Evolutionary conservation across 495 filamentous ascomycete genomes (phyloP).

Genomic region (Xanthoparmelia taractica): DNA sequence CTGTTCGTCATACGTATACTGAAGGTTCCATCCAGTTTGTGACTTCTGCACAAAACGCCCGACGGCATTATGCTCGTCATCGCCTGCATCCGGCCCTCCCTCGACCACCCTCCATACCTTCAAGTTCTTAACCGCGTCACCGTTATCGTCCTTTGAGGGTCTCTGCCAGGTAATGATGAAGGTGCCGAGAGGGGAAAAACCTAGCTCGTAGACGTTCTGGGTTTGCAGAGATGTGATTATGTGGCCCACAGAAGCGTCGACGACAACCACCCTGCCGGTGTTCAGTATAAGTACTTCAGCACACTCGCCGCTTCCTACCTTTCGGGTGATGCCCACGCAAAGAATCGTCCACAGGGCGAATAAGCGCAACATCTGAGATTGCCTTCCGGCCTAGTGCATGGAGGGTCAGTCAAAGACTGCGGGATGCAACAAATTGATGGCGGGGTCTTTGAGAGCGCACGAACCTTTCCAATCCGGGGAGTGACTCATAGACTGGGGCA

Average conservation of each 20-base stretch:
- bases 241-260: conserved; percentile 74
- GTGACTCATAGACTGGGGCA: conserved; percentile 73
- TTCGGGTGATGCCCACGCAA: conserved; percentile 87
- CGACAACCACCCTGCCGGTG: conserved; percentile 59
- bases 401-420: conserved; percentile 25
- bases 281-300: conserved; percentile 7
- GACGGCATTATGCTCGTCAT: conserved; percentile 59
- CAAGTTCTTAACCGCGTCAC: conserved; percentile 87
- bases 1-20: conserved; percentile 87
- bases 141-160: conserved; percentile 81
- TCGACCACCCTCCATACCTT: conserved; percentile 86
- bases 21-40: conserved; percentile 93
- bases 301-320: conserved; percentile 41
- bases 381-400: conserved; percentile 66
- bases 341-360: conserved; percentile 89
- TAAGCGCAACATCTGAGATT: conserved; percentile 90
- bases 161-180: conserved; percentile 97
- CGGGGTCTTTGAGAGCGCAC: conserved; percentile 11
- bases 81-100: conserved; percentile 24
- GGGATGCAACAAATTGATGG: not conserved
- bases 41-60: conserved; percentile 90
- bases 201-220: conserved; percentile 81
- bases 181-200: conserved; percentile 85
- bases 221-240: conserved; percentile 65
- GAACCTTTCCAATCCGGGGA: conserved; percentile 72